Conservation (phyloP, 176 grass and related monocot species). For the Oryza glumipatula region DNA sequence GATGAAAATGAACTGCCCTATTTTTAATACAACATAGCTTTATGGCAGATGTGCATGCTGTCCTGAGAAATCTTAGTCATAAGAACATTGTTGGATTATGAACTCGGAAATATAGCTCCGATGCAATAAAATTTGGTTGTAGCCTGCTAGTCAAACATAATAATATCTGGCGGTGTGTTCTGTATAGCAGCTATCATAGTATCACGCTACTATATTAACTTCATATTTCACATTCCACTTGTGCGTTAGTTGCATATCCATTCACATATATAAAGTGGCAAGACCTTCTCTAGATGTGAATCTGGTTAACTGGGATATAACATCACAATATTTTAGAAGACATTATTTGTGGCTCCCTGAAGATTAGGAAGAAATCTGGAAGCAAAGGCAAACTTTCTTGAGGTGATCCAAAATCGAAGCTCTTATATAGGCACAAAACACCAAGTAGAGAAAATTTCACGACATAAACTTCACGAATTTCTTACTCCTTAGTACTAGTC, state of each 20-base stretch:
- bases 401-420: background rate
- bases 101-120: conserved; percentile 23
- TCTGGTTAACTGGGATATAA: conserved; percentile 12
- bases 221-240: background rate
- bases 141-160: too few species aligned
- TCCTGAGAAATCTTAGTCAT: background rate
- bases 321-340: background rate
- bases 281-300: background rate
- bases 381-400: background rate
- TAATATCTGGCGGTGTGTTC: background rate
- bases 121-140: background rate
- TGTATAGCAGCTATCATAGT: conserved; percentile 10
- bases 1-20: background rate
- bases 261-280: background rate
- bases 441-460: background rate
- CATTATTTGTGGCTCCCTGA: background rate
- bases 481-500: background rate
- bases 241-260: background rate
- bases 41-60: background rate
- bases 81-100: background rate
- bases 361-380: background rate
- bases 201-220: background rate
- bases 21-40: conserved; percentile 22
- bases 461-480: conserved; percentile 5
- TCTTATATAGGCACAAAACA: conserved; percentile 13